Evolutionary conservation across 148 eudicot genomes (phyloP).

Genomic region (Silene latifolia): DNA sequence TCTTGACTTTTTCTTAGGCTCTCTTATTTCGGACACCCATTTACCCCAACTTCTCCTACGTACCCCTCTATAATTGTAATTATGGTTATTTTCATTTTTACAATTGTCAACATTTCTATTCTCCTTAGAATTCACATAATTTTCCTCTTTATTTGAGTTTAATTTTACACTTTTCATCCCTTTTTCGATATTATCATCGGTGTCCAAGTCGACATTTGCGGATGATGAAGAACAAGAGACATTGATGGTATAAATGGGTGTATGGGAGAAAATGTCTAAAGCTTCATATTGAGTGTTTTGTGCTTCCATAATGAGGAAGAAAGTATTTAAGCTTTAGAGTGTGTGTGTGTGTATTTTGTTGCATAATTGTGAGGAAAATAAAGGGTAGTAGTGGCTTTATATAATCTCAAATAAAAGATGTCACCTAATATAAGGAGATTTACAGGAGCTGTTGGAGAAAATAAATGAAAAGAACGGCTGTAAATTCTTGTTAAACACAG

Average conservation of each 20-base stretch:
- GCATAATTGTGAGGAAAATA: conserved; percentile 13
- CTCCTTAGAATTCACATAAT: neutral
- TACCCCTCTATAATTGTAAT: conserved; percentile 41
- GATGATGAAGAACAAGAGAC: conserved; percentile 16
- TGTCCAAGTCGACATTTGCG: neutral
- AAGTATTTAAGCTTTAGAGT: neutral
- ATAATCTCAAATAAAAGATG: conserved; percentile 13
- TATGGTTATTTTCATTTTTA: neutral
- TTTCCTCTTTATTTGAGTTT: neutral
- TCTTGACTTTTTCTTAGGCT: conserved; percentile 61
- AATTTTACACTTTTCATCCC: conserved; percentile 18
- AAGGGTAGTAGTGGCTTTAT: conserved; percentile 13
- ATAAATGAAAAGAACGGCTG: neutral
- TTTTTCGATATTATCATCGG: neutral
- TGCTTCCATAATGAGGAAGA: conserved; percentile 22
- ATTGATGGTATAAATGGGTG: neutral
- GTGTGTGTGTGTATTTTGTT: conserved; percentile 9
- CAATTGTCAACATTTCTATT: neutral
- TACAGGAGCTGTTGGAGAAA: conserved; percentile 10
- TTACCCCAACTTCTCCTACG: conserved; percentile 63
- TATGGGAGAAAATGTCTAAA: conserved; percentile 14
- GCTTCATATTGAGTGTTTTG: conserved; percentile 15
- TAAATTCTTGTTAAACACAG: no score
- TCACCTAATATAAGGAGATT: conserved; percentile 8
- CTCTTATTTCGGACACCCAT: conserved; percentile 67